phyloP scores from a whole-genome alignment of 228 moss, liverwort and hornwort species.

The Sphagnum fallax region DNA sequence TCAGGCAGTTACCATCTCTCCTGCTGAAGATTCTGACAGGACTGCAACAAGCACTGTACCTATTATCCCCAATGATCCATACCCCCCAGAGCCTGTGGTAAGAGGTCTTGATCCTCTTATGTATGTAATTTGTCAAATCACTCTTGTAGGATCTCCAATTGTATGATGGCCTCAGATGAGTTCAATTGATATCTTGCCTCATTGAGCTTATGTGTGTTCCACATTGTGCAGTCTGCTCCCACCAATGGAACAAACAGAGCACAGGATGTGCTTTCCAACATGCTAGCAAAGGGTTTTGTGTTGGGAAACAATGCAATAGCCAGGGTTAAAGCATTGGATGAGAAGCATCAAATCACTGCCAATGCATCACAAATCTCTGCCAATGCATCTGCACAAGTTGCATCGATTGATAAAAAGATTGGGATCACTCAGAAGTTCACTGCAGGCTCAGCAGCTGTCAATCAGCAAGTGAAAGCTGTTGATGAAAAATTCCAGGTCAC shows the following conservation, averaged over 20 bases:
- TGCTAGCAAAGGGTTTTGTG: constrained; percentile 61
- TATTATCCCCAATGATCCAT: constrained; percentile 26
- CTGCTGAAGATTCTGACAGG: constrained; percentile 67
- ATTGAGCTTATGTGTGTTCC: too few species aligned
- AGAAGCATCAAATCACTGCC: constrained; percentile 86
- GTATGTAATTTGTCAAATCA: too few species aligned
- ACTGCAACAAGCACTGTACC: constrained; percentile 32
- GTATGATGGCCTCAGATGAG: neutral
- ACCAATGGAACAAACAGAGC: constrained; percentile 44
- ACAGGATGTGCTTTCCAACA: constrained; percentile 60
- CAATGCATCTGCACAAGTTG: constrained; percentile 47
- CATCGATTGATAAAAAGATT: constrained; percentile 67
- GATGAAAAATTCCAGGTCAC: constrained; percentile 93
- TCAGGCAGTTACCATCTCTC: constrained; percentile 83
- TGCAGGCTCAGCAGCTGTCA: constrained; percentile 78
- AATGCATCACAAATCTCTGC: constrained; percentile 66
- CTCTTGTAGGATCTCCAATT: too few species aligned
- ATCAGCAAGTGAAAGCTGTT: constrained; percentile 85
- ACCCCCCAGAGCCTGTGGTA: constrained; percentile 25
- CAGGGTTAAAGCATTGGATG: constrained; percentile 82
- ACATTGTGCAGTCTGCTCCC: constrained; percentile 21
- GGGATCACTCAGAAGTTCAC: constrained; percentile 78
- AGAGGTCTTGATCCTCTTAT: constrained; percentile 4
- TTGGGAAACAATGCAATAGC: constrained; percentile 70
- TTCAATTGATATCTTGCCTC: neutral